These are phyloP conservation scores for Avena eriantha DNA, from an alignment of 176 grass and related monocot species.

Conservation along the genomic window DNA sequence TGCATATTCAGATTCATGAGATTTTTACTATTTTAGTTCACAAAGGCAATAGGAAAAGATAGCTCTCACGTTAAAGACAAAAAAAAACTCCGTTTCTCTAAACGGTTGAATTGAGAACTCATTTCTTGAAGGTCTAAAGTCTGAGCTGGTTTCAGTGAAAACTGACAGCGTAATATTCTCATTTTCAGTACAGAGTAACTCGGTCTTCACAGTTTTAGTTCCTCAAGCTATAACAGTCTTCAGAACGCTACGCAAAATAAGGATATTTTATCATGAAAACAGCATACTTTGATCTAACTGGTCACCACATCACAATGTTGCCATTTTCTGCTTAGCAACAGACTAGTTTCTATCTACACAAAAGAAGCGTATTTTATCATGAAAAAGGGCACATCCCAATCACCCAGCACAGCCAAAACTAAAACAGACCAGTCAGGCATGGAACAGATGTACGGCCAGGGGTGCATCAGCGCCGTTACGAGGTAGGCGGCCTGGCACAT, in stretches of 20 bases:
- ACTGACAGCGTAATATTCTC: not conserved
- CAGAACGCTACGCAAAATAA: not conserved
- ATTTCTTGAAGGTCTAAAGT: not conserved
- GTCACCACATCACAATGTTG: not conserved
- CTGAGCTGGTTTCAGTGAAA: not conserved
- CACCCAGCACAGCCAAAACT: not conserved
- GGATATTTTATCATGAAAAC: not conserved
- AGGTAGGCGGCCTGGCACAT: conserved; percentile 46
- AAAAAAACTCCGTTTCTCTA: not conserved
- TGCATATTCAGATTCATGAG: not conserved
- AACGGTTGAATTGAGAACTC: not conserved
- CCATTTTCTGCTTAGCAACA: not conserved
- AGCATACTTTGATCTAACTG: not conserved
- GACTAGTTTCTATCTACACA: not conserved
- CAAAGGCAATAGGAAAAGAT: not conserved
- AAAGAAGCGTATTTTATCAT: not conserved
- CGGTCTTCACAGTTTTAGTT: not conserved
- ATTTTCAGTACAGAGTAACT: not conserved
- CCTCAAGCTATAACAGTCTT: not conserved
- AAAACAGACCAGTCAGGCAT: not conserved
- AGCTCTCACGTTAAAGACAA: not conserved
- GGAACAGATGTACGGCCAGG: conserved; percentile 32
- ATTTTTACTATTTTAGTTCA: not conserved
- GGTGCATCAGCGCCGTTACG: conserved; percentile 35
- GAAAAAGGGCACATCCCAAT: conserved; percentile 10